phyloP scores from a whole-genome alignment of 225 moss, liverwort and hornwort species.

The Thuidium tamariscinum region DNA sequence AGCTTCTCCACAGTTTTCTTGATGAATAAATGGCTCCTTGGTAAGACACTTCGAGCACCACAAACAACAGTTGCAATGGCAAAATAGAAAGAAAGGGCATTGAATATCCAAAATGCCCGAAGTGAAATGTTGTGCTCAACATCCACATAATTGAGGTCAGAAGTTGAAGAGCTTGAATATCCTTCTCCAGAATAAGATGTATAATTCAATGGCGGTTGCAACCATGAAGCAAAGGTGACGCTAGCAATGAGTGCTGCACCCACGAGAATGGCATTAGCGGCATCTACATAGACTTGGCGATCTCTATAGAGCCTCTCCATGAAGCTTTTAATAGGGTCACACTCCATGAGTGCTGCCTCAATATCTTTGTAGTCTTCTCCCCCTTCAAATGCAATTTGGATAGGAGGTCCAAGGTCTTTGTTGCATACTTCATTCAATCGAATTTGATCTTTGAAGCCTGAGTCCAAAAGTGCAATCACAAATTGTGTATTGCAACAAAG shows the following conservation, averaged over 20 bases:
- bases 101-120: neutral
- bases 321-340: neutral
- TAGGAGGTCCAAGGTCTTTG: neutral
- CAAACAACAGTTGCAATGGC: neutral
- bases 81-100: neutral
- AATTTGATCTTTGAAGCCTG: neutral
- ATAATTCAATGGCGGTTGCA: neutral
- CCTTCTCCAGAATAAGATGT: neutral
- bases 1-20: neutral
- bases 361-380: rapidly evolving
- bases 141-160: neutral
- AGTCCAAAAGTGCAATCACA: neutral
- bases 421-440: neutral
- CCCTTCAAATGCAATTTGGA: neutral
- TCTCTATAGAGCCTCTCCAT: neutral
- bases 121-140: neutral
- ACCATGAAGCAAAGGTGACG: neutral
- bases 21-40: neutral
- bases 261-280: neutral
- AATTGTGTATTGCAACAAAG: rapidly evolving
- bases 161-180: neutral
- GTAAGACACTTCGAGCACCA: neutral
- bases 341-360: neutral
- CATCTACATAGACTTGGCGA: neutral
- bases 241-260: neutral